phyloP scores from a whole-genome alignment of 1,284 basidiomycete species.

The Fomitopsis betulina region DNA sequence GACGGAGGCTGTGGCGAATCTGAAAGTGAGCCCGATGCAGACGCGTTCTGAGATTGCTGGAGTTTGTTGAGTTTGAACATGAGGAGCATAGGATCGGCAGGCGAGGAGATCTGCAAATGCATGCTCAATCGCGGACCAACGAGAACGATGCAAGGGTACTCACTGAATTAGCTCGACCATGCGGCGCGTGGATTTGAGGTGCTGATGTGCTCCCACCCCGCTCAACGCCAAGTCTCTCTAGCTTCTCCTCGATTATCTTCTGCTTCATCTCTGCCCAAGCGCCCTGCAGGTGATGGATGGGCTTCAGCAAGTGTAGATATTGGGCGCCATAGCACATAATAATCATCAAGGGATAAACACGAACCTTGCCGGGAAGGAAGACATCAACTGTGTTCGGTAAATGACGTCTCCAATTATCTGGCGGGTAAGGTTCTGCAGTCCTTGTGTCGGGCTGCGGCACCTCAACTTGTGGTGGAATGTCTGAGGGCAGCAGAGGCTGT shows the following conservation, averaged over 20 bases:
- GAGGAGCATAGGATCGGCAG: constrained; percentile 74
- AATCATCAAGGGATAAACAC: constrained; percentile 9
- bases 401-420: constrained; percentile 49
- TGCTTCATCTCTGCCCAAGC: constrained; percentile 71
- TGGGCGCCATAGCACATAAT: background rate
- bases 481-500: constrained; percentile 42
- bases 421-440: constrained; percentile 55
- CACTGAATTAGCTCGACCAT: constrained; percentile 76
- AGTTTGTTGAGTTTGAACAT: constrained; percentile 79
- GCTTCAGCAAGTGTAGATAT: background rate
- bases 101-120: constrained; percentile 69
- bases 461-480: constrained; percentile 33
- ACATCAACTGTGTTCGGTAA: constrained; percentile 70
- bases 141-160: constrained; percentile 26
- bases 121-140: constrained; percentile 3
- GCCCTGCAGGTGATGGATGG: constrained; percentile 32
- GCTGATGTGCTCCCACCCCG: constrained; percentile 51
- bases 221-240: constrained; percentile 74
- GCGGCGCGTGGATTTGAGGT: constrained; percentile 62
- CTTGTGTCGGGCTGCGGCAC: constrained; percentile 40
- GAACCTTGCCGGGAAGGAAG: constrained; percentile 76
- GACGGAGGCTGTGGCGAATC: constrained; percentile 59
- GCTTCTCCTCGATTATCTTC: constrained; percentile 70
- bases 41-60: constrained; percentile 62
- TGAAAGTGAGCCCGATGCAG: constrained; percentile 48